phyloP scores from a whole-genome alignment of 1,284 basidiomycete genomes.

The Cystobasidium pallidum region DNA sequence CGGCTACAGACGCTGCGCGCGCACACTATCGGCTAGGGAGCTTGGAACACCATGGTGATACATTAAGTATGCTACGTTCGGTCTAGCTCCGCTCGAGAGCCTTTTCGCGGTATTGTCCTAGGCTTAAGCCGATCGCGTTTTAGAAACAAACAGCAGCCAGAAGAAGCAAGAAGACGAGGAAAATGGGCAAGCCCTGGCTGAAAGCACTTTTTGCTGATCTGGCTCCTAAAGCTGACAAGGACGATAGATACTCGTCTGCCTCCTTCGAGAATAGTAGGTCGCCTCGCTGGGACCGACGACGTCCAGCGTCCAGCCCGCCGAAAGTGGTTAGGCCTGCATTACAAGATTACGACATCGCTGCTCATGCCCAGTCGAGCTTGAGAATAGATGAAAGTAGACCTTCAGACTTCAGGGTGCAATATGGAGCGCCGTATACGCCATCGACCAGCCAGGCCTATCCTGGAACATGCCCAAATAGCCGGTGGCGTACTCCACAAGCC shows the following conservation, averaged over 20 bases:
- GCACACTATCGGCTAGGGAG: background rate
- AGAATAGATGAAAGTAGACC: background rate
- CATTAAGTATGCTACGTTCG: too few species aligned
- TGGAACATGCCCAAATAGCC: background rate
- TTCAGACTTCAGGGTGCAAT: background rate
- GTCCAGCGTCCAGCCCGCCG: conserved; percentile 17
- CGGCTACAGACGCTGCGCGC: background rate
- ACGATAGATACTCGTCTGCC: background rate
- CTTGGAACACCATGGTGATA: background rate
- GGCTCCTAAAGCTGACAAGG: background rate
- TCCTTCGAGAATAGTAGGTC: background rate
- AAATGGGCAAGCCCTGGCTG: conserved; percentile 16
- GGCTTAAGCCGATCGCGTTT: background rate
- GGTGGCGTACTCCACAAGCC: conserved; percentile 2
- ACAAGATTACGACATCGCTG: conserved; percentile 23
- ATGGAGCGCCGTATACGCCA: background rate
- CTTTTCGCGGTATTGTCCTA: too few species aligned
- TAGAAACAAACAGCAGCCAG: conserved; percentile 1
- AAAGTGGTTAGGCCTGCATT: background rate
- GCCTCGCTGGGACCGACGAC: conserved; percentile 18
- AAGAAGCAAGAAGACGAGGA: background rate
- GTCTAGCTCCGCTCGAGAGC: too few species aligned
- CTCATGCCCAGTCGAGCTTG: conserved; percentile 24
- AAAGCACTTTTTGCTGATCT: conserved; percentile 24
- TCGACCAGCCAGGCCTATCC: background rate